Percentiles rank a stretch among this genome's conserved stretches.
Conservation (phyloP, 495 filamentous ascomycete genomes). For the Niebla homalea region DNA sequence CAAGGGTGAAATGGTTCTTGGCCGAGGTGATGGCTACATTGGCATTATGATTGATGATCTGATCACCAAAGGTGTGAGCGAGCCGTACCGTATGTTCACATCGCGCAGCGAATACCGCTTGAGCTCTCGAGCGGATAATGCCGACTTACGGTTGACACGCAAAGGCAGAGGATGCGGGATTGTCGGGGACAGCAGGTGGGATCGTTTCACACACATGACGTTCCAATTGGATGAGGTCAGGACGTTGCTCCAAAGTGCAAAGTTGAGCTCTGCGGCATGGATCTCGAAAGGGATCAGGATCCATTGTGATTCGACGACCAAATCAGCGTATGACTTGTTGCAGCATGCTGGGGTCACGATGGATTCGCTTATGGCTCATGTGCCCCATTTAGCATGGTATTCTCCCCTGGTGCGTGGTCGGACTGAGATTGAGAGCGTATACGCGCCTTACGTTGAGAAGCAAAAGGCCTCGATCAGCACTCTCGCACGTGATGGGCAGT, state of each 20-base stretch:
- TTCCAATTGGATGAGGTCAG: constrained; percentile 52
- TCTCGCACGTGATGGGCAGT: constrained; percentile 62
- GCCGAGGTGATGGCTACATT: constrained; percentile 85
- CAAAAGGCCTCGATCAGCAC: constrained; percentile 50
- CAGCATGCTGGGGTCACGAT: constrained; percentile 45
- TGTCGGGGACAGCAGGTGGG: constrained; percentile 69
- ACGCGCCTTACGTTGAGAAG: constrained; percentile 67
- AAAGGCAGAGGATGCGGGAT: constrained; percentile 65
- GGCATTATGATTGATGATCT: constrained; percentile 99
- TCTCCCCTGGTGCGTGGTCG: constrained; percentile 45
- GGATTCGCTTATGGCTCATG: constrained; percentile 34
- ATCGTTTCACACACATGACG: constrained; percentile 46
- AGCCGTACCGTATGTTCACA: constrained; percentile 98
- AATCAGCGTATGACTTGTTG: constrained; percentile 65
- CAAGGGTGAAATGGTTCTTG: constrained; percentile 50
- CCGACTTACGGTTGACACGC: constrained; percentile 72
- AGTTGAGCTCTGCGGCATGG: constrained; percentile 49
- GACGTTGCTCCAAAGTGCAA: constrained; percentile 39
- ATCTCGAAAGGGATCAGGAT: constrained; percentile 51
- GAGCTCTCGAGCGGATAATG: constrained; percentile 82
- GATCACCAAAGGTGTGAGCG: constrained; percentile 90
- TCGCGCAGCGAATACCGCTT: constrained; percentile 92
- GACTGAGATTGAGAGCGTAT: constrained; percentile 65
- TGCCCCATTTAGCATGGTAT: constrained; percentile 44
- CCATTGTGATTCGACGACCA: constrained; percentile 42